These are phyloP conservation scores for Wickerhamomyces pijperi DNA, from an alignment of 805 yeast genomes.

Conservation along the genomic window DNA sequence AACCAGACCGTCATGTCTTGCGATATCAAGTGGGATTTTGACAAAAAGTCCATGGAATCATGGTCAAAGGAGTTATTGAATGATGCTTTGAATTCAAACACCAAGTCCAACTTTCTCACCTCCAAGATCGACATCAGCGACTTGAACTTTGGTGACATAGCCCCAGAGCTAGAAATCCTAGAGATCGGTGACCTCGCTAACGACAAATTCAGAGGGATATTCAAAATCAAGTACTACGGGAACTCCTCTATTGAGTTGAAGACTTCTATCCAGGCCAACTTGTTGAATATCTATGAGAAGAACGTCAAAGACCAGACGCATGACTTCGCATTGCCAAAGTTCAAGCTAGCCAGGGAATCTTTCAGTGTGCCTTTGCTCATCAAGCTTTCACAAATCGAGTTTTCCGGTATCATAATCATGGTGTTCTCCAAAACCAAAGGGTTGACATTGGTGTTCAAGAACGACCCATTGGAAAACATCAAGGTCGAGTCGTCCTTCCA, in stretches of 20 bases:
- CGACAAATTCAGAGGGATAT: slow-evolving; percentile 73
- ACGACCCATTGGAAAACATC: slow-evolving; percentile 79
- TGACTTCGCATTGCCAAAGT: slow-evolving; percentile 53
- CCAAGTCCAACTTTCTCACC: slow-evolving; percentile 58
- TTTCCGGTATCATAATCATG: slow-evolving; percentile 74
- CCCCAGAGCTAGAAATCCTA: slow-evolving; percentile 68
- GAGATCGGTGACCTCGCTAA: slow-evolving; percentile 74
- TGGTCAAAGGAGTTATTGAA: slow-evolving; percentile 59
- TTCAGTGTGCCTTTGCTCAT: slow-evolving; percentile 73
- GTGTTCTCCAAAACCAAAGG: slow-evolving; percentile 79
- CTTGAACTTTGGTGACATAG: slow-evolving; percentile 58
- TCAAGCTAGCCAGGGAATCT: slow-evolving; percentile 52
- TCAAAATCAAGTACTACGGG: slow-evolving; percentile 66
- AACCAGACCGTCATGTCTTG: slow-evolving; percentile 74
- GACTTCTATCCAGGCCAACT: slow-evolving; percentile 78
- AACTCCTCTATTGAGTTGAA: slow-evolving; percentile 66
- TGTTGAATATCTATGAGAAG: slow-evolving; percentile 51
- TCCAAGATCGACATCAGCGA: slow-evolving; percentile 59
- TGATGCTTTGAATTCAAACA: slow-evolving; percentile 65
- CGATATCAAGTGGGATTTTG: slow-evolving; percentile 68
- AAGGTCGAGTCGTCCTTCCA: slow-evolving; percentile 83
- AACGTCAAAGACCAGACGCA: slow-evolving; percentile 20
- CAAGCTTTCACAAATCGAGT: slow-evolving; percentile 56
- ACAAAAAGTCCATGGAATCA: slow-evolving; percentile 46
- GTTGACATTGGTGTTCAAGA: slow-evolving; percentile 74